Evolutionary conservation across 495 filamentous ascomycete genomes (phyloP).

Genomic region (Hyphodiscus hymeniophilus): DNA sequence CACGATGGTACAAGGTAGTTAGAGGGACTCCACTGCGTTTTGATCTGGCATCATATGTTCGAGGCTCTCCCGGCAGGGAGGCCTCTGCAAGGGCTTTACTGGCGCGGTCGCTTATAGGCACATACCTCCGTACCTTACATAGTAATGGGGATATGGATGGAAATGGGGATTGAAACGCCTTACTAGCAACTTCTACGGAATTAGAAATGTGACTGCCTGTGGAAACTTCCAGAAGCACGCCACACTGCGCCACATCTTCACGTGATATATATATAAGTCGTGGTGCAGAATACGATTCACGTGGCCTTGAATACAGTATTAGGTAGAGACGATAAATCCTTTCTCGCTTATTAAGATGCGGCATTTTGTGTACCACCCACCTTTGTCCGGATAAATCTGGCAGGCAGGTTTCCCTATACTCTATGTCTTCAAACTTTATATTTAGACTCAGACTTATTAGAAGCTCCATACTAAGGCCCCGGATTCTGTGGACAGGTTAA

Average conservation of each 20-base stretch:
- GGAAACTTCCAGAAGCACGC: slow-evolving; percentile 1
- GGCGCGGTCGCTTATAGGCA: not conserved
- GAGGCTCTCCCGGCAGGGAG: not conserved
- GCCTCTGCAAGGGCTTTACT: too few species aligned
- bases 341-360: too few species aligned
- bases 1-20: not conserved
- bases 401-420: not conserved
- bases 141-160: too few species aligned
- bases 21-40: not conserved
- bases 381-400: not conserved
- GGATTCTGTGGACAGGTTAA: not conserved
- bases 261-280: not conserved
- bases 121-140: slow-evolving; percentile 12
- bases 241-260: not conserved
- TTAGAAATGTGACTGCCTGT: not conserved
- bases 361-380: too few species aligned
- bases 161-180: not conserved
- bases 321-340: slow-evolving; percentile 1
- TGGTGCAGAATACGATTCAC: not conserved
- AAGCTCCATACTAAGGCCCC: not conserved
- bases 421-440: not conserved
- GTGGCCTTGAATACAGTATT: not conserved
- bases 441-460: not conserved
- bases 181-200: not conserved
- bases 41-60: too few species aligned